Evolutionary conservation across 352 stramenopile genomes (phyloP).

Genomic region (Phytophthora ramorum): DNA sequence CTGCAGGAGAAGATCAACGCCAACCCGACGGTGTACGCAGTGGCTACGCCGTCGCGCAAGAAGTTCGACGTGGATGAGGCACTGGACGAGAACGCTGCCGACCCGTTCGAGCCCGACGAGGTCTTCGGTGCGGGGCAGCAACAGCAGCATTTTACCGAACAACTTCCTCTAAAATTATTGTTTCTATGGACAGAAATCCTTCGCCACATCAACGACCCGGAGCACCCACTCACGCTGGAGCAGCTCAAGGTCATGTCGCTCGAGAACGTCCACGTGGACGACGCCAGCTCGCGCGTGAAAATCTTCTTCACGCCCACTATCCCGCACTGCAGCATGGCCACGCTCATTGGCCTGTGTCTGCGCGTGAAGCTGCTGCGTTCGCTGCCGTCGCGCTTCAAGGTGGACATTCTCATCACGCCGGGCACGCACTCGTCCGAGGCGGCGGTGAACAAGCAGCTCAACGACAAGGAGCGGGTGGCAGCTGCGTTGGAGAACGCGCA

Average conservation of each 20-base stretch:
- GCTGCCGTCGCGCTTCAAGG: constrained; percentile 93
- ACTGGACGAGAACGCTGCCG: constrained; percentile 67
- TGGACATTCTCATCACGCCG: constrained; percentile 94
- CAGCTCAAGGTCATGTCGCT: constrained; percentile 94
- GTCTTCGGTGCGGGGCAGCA: constrained; percentile 72
- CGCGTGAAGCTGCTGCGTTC: constrained; percentile 96
- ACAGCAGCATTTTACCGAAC: neutral
- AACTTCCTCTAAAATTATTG: neutral
- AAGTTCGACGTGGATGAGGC: constrained; percentile 72
- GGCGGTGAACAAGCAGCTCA: constrained; percentile 97
- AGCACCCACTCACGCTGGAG: constrained; percentile 94
- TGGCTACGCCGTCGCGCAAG: constrained; percentile 56
- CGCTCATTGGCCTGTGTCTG: constrained; percentile 96
- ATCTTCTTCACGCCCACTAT: constrained; percentile 96
- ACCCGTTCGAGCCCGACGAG: constrained; percentile 87
- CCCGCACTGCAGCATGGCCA: constrained; percentile 98
- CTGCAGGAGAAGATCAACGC: constrained; percentile 89
- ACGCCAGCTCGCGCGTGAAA: constrained; percentile 76
- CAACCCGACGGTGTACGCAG: constrained; percentile 89
- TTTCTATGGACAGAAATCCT: constrained; percentile 65
- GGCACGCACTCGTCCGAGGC: constrained; percentile 95
- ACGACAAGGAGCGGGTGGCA: constrained; percentile 96
- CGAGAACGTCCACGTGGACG: constrained; percentile 91
- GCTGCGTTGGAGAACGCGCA: constrained; percentile 97
- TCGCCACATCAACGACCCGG: constrained; percentile 93